Base-by-base conservation (phyloP, 2,329 filamentous ascomycete species). In the Fusarium sp. region DNA sequence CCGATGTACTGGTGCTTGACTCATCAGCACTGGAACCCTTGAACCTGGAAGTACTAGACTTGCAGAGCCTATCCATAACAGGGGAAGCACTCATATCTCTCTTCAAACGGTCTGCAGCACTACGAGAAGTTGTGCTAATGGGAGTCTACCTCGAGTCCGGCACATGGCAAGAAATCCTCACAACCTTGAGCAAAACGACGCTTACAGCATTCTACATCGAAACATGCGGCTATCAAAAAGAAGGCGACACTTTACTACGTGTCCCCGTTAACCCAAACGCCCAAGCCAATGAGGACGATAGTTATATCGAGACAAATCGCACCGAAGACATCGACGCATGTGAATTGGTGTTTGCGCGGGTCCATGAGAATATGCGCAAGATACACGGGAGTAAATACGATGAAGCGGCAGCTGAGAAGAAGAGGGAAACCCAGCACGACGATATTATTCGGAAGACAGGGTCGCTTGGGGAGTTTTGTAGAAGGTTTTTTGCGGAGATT, bases 181-280 rank as follows among this genome's bases (percentile, higher is more conserved):
- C 15, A 3, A 33, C 30, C 1, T 1, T 63, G 2, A 63, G 54
- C 35, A 10, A 61, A 44, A 47, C 60, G 0, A 15, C 19, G 1
- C 33, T 63, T 1, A 49, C 56, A 6, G 13, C 8, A 5, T 40
- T 63, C 30, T 40, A 61, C 19, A 30, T 63, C 15, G 60, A 61
- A 28, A 40, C 42, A 10, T 63, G 60, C n/a, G 42, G 33, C 11
- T 60, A 63, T 6, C n/a, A 44, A 25, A 37, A 35, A 25, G 60
- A 47, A 2, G 40, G 25, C 19, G 40, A 60, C 4, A 33, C 37
- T 12, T 5, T 23, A 12, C 38, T 19, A 2, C 38, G 23, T 4
- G 38, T 37, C 5, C 60, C 60, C 1, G 0, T 21, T 0, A 4
- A 32, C 2, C 25, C 8, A 30, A n/a, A 30, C 9, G 4, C 5